Conservation (phyloP, 768 basidiomycete species). For the Termitomyces bulborhizus region DNA sequence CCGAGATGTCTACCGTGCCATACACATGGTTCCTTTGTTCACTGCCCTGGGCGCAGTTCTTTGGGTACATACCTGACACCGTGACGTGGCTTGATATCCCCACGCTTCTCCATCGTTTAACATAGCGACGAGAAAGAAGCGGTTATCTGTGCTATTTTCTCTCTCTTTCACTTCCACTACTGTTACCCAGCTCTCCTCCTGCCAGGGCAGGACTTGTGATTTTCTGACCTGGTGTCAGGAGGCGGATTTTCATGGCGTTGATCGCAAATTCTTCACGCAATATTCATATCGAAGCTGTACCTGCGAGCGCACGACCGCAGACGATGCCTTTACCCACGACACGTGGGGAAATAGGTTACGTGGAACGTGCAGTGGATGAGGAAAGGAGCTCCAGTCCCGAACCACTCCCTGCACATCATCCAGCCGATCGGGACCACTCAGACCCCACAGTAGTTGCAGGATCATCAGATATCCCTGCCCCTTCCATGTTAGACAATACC, state of each 20-base stretch:
- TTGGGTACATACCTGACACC: neutral
- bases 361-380: conserved; percentile 31
- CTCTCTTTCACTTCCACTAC: conserved; percentile 3
- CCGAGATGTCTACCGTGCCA: neutral
- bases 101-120: conserved; percentile 11
- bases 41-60: neutral
- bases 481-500: conserved; percentile 8
- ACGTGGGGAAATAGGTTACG: conserved; percentile 61
- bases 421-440: conserved; percentile 34
- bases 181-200: conserved; percentile 16
- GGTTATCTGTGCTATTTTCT: neutral
- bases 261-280: conserved; percentile 15
- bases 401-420: conserved; percentile 39
- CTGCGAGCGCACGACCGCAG: conserved; percentile 34
- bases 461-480: conserved; percentile 11
- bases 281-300: conserved; percentile 6
- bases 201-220: conserved; percentile 33
- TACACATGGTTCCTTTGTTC: neutral
- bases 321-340: conserved; percentile 60
- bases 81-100: conserved; percentile 1
- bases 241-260: conserved; percentile 22
- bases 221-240: conserved; percentile 16
- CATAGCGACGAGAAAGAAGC: conserved; percentile 13
- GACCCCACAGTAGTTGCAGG: conserved; percentile 5
- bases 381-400: conserved; percentile 15